Base-by-base conservation (phyloP, 768 basidiomycete species). In the Calocybe indica region DNA sequence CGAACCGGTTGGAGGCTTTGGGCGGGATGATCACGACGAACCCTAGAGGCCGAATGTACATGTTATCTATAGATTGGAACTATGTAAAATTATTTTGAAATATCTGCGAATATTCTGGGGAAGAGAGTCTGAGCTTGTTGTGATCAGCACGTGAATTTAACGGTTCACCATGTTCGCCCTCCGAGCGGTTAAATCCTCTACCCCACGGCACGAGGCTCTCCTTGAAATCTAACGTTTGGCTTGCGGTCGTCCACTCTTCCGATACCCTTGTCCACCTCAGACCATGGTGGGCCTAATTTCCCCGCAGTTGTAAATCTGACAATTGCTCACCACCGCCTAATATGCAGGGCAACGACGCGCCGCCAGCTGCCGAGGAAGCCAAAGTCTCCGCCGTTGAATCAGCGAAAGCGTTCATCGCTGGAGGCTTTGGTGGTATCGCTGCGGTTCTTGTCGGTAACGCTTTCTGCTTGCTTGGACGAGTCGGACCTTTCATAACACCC, bases 391-490 rank as follows among this genome's bases (percentile, higher is more conserved):
- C 73, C 5, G 58, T 69, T 35, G 76, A 79, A 41, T 73, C 71
- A 38, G 65, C 63, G 49, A 98, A 96, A 68, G 82, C 92, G 3
- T 98, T 99, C 70, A 74, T 95, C 46, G 82, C 92, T 31, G 96
- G 96, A 55, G 96, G 96, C 35, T 86, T 89, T 55, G 96, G 96
- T 51, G 96, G 96, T 54, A 72, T 84, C 46, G 73, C 80, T 52
- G 88, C 87, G 31, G 94, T 96, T 10, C 75, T 95, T 22, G 93
- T 96, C 52, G 93, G 92, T 92, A 49, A 58, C 89, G 75, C 30
- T 13, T 35, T 15, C 32, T 41, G 5, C 28, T 52, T 33, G 29
- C 15, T 11, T 44, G 33, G 37, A 30, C 42, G 11, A 37, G 32
- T 30, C 2, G 14, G 28, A 15, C 37, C 38, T 37, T 38, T 45